A percentile compares a stretch with the other conserved stretches of the same genome.
These are phyloP conservation scores for Sarocladium brachiariae DNA, from an alignment of 2,329 filamentous ascomycete genomes.

Conservation along the genomic window DNA sequence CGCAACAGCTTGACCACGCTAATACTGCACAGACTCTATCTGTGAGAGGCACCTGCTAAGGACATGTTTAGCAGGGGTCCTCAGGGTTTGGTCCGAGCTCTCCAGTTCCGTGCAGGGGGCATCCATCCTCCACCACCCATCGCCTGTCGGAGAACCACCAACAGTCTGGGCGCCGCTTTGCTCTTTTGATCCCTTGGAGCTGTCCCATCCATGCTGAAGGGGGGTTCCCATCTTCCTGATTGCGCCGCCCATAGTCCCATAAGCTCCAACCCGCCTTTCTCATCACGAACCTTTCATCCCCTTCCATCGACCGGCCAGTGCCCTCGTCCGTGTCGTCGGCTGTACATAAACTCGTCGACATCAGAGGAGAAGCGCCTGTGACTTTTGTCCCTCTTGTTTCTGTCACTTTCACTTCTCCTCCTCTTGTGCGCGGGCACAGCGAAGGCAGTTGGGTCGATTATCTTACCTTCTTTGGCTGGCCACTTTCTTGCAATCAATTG, in stretches of 20 bases:
- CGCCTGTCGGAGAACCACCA: not conserved
- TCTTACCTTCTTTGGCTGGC: not conserved
- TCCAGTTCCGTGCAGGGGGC: constrained; percentile 4
- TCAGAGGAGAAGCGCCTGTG: constrained; percentile 7
- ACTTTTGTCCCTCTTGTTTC: not conserved
- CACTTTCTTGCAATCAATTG: not conserved
- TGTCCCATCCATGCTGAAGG: constrained; percentile 6
- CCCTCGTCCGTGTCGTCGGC: not conserved
- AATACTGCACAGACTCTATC: not conserved
- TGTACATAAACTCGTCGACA: not conserved
- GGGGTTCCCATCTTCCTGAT: constrained; percentile 7
- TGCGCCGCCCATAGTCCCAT: constrained; percentile 6
- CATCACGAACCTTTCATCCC: not conserved
- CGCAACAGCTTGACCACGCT: not conserved
- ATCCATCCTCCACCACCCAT: not conserved
- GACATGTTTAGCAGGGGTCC: not conserved
- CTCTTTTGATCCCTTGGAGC: constrained; percentile 2
- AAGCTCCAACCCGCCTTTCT: not conserved
- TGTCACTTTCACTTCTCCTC: constrained; percentile 1
- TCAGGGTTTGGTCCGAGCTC: not conserved
- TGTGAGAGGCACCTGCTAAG: not conserved
- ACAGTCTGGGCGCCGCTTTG: constrained; percentile 8
- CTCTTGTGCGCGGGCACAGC: not conserved
- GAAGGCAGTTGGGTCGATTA: not conserved
- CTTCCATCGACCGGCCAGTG: not conserved